Conservation (phyloP, 192 early-diverging fungal species). For the Gryganskiella cystojenkinii region DNA sequence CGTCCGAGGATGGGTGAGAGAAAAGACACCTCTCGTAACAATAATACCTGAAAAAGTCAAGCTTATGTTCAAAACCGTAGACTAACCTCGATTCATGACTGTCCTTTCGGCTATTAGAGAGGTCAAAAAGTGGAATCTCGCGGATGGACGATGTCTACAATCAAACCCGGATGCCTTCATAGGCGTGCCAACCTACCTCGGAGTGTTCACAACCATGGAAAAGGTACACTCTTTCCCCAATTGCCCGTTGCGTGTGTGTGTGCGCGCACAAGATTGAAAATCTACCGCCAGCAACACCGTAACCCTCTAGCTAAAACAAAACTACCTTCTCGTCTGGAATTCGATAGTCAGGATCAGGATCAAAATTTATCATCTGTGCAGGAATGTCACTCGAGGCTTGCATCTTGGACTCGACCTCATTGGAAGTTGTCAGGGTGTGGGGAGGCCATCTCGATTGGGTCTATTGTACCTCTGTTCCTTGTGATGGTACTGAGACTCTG, state of each 20-base stretch:
- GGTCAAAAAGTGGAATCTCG: conserved; percentile 59
- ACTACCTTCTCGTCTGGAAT: neutral
- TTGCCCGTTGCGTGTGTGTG: too few species aligned
- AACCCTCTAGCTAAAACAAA: too few species aligned
- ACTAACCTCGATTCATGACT: neutral
- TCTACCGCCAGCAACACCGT: too few species aligned
- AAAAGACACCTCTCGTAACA: neutral
- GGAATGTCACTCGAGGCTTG: conserved; percentile 63
- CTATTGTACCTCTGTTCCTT: conserved; percentile 59
- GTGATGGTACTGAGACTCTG: conserved; percentile 58
- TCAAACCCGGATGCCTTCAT: conserved; percentile 55
- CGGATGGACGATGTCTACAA: conserved; percentile 64
- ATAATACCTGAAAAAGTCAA: too few species aligned
- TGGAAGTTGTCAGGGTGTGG: conserved; percentile 69
- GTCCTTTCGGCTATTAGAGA: too few species aligned
- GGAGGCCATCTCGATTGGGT: conserved; percentile 68
- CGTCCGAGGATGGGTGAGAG: conserved; percentile 65
- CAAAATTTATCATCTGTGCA: conserved; percentile 63
- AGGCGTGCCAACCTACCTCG: conserved; percentile 58
- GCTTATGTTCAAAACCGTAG: too few species aligned
- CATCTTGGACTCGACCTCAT: conserved; percentile 60
- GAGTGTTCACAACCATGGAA: conserved; percentile 51
- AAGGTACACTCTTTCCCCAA: conserved; percentile 6
- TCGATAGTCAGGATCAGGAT: conserved; percentile 23
- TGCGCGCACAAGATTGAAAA: too few species aligned